Conservation (phyloP, 192 early-diverging fungal genomes). For the Linnemannia schmuckeri region DNA sequence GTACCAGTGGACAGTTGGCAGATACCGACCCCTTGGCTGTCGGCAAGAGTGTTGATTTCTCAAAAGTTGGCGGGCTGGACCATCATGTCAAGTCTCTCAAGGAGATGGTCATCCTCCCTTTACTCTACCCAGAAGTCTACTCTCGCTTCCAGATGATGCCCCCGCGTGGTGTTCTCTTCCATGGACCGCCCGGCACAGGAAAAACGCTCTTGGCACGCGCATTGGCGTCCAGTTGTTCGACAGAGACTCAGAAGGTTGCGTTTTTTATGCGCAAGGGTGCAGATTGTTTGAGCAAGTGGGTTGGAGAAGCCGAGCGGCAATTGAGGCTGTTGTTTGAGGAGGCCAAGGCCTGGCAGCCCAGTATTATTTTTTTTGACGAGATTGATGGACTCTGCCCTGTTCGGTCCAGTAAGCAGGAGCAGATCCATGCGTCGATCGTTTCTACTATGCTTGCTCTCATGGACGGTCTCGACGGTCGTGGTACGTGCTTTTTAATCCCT, state of each 20-base stretch:
- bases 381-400: conserved; percentile 84
- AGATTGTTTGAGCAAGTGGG: conserved; percentile 81
- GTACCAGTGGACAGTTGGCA: conserved; percentile 23
- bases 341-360: conserved; percentile 75
- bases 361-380: conserved; percentile 87
- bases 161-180: conserved; percentile 77
- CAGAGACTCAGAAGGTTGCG: conserved; percentile 64
- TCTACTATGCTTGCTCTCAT: conserved; percentile 81
- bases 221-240: conserved; percentile 59
- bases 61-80: conserved; percentile 63
- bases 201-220: conserved; percentile 78
- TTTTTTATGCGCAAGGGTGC: conserved; percentile 83
- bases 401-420: conserved; percentile 73
- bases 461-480: conserved; percentile 76
- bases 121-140: conserved; percentile 79
- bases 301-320: conserved; percentile 79
- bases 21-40: conserved; percentile 48
- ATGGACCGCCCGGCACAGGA: conserved; percentile 80
- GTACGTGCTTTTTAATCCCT: conserved; percentile 6
- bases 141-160: conserved; percentile 67
- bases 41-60: conserved; percentile 57
- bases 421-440: conserved; percentile 78
- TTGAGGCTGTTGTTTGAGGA: conserved; percentile 77
- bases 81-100: conserved; percentile 73
- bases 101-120: conserved; percentile 83